Conservation (phyloP, 2,329 filamentous ascomycete species). For the Pseudogymnoascus sp. region DNA sequence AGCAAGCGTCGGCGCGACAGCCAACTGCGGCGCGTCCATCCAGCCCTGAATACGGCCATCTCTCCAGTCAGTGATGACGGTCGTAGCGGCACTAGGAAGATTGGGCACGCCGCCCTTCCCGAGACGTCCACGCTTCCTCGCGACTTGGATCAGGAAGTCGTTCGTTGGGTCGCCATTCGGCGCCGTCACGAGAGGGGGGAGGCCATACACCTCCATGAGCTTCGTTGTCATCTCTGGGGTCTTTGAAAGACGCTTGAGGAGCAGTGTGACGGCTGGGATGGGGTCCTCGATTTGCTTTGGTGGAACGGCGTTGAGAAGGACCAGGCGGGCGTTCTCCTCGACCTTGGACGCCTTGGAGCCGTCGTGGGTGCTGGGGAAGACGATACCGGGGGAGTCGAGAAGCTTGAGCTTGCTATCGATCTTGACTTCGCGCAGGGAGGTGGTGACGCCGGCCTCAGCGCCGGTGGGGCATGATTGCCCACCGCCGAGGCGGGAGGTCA, state of each 20-base stretch:
- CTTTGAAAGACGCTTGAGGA: constrained; percentile 71
- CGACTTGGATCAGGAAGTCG: constrained; percentile 91
- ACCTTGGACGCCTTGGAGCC: constrained; percentile 47
- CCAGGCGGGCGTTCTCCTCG: constrained; percentile 73
- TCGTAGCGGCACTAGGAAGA: constrained; percentile 76
- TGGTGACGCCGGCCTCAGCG: constrained; percentile 88
- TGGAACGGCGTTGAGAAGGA: constrained; percentile 84
- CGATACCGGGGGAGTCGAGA: constrained; percentile 88
- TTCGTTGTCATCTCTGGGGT: constrained; percentile 69
- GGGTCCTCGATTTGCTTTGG: constrained; percentile 93
- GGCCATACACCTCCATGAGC: constrained; percentile 74
- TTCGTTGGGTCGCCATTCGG: constrained; percentile 66
- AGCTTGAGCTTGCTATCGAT: constrained; percentile 90
- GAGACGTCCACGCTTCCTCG: constrained; percentile 81
- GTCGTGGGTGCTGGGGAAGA: constrained; percentile 68
- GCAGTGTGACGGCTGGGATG: constrained; percentile 72
- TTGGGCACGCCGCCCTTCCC: constrained; percentile 89
- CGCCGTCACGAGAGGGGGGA: constrained; percentile 66
- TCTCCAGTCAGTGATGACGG: constrained; percentile 92
- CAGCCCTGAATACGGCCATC: constrained; percentile 92
- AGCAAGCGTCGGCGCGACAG: constrained; percentile 39
- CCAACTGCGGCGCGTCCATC: constrained; percentile 66
- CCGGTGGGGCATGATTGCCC: constrained; percentile 74
- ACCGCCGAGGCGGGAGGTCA: constrained; percentile 67
- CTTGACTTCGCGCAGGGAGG: constrained; percentile 80